Evolutionary conservation across 192 early-diverging fungal species (phyloP).

Genomic region (Coemansia sp.): DNA sequence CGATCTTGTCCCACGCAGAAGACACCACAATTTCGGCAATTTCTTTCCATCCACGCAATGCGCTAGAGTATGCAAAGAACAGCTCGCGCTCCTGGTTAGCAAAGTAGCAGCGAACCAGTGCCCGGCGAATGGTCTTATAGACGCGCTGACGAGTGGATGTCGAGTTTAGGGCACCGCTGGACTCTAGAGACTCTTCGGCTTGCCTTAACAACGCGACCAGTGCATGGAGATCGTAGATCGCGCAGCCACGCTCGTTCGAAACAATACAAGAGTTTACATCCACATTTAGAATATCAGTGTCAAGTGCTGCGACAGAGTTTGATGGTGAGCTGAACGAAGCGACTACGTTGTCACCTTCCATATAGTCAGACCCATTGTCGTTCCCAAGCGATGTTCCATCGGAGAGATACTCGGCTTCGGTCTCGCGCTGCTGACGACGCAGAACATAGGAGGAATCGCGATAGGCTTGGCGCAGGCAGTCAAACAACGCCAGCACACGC

Average conservation of each 20-base stretch:
- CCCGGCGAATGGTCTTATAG: slow-evolving; percentile 58
- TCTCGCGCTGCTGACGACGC: slow-evolving; percentile 18
- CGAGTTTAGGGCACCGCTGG: slow-evolving; percentile 47
- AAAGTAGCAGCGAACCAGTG: slow-evolving; percentile 68
- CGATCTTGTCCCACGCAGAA: slow-evolving; percentile 64
- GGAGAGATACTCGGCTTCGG: slow-evolving; percentile 30
- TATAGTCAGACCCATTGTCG: slow-evolving; percentile 8
- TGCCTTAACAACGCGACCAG: slow-evolving; percentile 61
- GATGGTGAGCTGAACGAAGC: slow-evolving; percentile 12
- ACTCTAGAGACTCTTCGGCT: slow-evolving; percentile 50
- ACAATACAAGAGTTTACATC: slow-evolving; percentile 56
- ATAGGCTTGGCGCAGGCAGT: slow-evolving; percentile 45
- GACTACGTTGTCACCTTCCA: slow-evolving; percentile 25
- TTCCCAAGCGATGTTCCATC: not conserved
- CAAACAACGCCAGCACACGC: slow-evolving; percentile 45
- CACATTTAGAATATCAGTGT: slow-evolving; percentile 68
- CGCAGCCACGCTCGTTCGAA: slow-evolving; percentile 59
- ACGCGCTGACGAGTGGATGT: slow-evolving; percentile 54
- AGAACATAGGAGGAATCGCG: slow-evolving; percentile 30
- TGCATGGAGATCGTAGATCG: slow-evolving; percentile 70
- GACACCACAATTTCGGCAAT: slow-evolving; percentile 68
- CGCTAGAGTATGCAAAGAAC: slow-evolving; percentile 64
- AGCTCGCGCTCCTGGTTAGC: slow-evolving; percentile 74
- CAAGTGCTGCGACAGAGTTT: slow-evolving; percentile 62
- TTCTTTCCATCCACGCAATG: slow-evolving; percentile 79